Base-by-base conservation (phyloP, 2,329 filamentous ascomycete species). In the Ophiocordyceps sinensis region DNA sequence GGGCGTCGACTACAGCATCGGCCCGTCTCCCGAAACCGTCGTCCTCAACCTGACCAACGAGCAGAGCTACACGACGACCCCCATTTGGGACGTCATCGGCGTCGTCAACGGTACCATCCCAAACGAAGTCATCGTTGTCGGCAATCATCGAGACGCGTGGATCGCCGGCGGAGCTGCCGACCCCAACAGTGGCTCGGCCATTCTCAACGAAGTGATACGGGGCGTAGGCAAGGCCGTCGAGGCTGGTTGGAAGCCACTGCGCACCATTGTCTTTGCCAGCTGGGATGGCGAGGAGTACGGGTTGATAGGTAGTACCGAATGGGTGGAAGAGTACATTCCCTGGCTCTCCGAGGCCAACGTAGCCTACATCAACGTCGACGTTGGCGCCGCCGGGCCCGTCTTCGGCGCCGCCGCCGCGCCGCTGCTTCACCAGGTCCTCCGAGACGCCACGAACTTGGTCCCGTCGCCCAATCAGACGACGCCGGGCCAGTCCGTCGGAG, bases 61-160 rank as follows among this genome's bases (percentile, higher is more conserved):
- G 52, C 85, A 93, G 62, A 76, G 86, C 37, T 91, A 94, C 53
- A 76, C 77, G 13, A 89, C 75, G 1, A 91, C 82, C 0, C 82
- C 84, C 4, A 66, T 89, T 40, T 94, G 87, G 87, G 82, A 98
- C 55, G 85, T 91, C 3, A 89, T 96, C 48, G 89, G 89, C 36
- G 69, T 91, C 37, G 85, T 98, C 57, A 94, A 94, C 52, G 91
- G 89, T 10, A 83, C 82, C 0, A 77, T 91, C 30, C 68, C 78
- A 0, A 79, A 94, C 51, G 87, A 95, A 54, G 86, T 94, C 1
- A 69, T 98, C 37, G 72, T 98, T 4, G 65, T 96, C 28, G 87
- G 88, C n/a, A 94, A 94, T 54, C 88, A 94, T 55, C 77, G 87
- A 29, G 87, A 94, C 60, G 85, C 88, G 0, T 93, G 85, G 85